Percentiles rank a stretch among this genome's conserved stretches.
phyloP scores from a whole-genome alignment of 805 yeast genomes.

The Aciculoconidium aculeatum region DNA sequence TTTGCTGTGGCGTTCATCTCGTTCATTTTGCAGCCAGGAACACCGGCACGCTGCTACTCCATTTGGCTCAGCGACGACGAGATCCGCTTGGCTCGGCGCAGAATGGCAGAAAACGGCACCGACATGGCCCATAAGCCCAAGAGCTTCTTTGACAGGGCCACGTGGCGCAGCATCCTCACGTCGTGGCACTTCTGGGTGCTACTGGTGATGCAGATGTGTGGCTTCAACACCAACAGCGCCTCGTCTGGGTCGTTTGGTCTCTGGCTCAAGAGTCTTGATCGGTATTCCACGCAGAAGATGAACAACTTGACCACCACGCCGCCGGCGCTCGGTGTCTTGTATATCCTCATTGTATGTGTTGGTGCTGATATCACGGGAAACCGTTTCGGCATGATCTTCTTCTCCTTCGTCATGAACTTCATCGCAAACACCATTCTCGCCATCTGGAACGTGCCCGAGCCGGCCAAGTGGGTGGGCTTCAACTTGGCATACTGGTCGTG shows the following conservation, averaged over 20 bases:
- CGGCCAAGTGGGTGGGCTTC: constrained; percentile 20
- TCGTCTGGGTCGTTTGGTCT: constrained; percentile 48
- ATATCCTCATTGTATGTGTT: constrained; percentile 38
- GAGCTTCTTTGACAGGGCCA: constrained; percentile 17
- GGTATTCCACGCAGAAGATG: constrained; percentile 7
- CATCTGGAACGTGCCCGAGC: constrained; percentile 17
- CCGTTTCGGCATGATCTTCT: constrained; percentile 15
- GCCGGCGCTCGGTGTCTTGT: constrained; percentile 54
- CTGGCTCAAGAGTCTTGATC: constrained; percentile 21
- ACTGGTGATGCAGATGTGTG: constrained; percentile 17
- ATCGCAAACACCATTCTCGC: constrained; percentile 17
- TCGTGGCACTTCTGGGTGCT: constrained; percentile 30
- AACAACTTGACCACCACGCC: constrained; percentile 51
- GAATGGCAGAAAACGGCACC: constrained; percentile 17
- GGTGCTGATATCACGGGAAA: constrained; percentile 45
- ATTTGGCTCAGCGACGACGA: constrained; percentile 52
- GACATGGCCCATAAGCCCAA: constrained; percentile 13
- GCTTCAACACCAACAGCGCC: constrained; percentile 28
- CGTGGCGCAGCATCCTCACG: constrained; percentile 22
- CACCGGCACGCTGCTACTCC: constrained; percentile 37
- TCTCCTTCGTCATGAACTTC: constrained; percentile 16
- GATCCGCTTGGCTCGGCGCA: constrained; percentile 43
- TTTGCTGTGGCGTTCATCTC: constrained; percentile 15
- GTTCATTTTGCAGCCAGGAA: constrained; percentile 18
- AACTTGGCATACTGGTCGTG: constrained; percentile 17